Base-by-base conservation (phyloP, 1,284 basidiomycete genomes). In the Puccinia coronata region DNA sequence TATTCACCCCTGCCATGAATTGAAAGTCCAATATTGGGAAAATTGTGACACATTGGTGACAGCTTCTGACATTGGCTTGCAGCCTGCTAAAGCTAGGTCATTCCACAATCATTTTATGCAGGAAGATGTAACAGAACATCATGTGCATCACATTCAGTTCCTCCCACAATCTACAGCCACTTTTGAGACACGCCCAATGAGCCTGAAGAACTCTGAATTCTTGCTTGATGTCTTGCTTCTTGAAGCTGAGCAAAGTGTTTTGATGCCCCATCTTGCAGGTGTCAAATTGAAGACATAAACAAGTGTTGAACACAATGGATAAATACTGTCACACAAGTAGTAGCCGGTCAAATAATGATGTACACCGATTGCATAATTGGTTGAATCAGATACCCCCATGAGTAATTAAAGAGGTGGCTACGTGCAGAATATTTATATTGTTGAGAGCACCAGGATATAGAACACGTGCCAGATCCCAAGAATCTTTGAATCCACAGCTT, bases 101-200 rank as follows among this genome's bases (percentile, higher is more conserved):
- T n/a, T 65, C 63, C 20, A 65, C 39, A n/a, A 65, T 65, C 63
- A 65, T 65, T 14, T 65, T 39, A n/a, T 71, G 70, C 16, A 72
- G 70, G 28, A 72, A 34, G 43, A 72, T 72, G 31, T 49, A 72
- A 28, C 47, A 72, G 5, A 25, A 53, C 47, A 72, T 72, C 51
- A 72, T 36, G 23, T 72, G 28, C 47, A 55, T 72, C 4, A 69
- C 49, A 53, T 39, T 28, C 6, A 5, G 1, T 9, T 53, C 55
- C 34, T 55, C 59, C 59, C 59, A 61, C 12, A 61, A 20, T 20
- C 31, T 8, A 36, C 59, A 61, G 9, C 59, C 59, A 16, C n/a
- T 9, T 2, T 8, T 72, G 9, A 72, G 23, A 51, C 20, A 34
- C 5, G 18, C 20, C 67, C 67, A 72, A n/a, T n/a, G n/a, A n/a